Evolutionary conservation across 805 yeast species (phyloP), one percentile per base, ranked within the genome.

Genomic region (Priceomyces medius): DNA sequence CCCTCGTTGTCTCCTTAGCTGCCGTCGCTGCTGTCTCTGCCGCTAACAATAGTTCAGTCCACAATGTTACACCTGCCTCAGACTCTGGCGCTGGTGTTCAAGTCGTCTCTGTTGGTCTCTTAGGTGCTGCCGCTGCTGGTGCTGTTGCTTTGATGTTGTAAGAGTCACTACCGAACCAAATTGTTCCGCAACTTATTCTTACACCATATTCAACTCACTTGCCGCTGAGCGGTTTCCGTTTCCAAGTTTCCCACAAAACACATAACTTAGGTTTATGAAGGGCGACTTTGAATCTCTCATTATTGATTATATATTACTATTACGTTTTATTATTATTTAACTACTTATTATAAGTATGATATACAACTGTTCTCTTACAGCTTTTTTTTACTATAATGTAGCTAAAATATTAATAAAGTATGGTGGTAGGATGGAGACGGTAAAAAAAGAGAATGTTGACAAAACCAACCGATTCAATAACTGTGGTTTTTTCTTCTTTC

Each of bases 1-100:
- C 64, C 43, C 61, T 64, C 47, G 45, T 64, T 49, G 51, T 62
- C 55, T 64, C 71, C 51, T 60, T 68, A 59, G 54, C 70, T 49
- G 68, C 68, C 33, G 62, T 53, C 46, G 46, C 68, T 38, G 67
- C 60, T 42, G 70, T 57, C 45, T 57, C 66, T 36, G 71, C 71
- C 48, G 63, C 64, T 47, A 53, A 52, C 55, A 32, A 32, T 18
- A 20, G 23, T 18, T 48, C 50, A 33, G 35, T 64, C 37, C 55
- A 58, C 55, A 53, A 53, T 14, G 51, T 50, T 51, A 45, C 48
- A 32, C 37, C 57, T 21, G 36, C 51, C 39, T 36, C 52, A 39
- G 41, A 53, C 23, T 46, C 44, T 16, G 54, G 44, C 31, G 46
- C 49, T 41, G 56, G 57, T 44, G 54, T 54, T 43, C 44, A 54